Evolutionary conservation across 495 filamentous ascomycete species (phyloP).

Genomic region (Parmelia sp.): DNA sequence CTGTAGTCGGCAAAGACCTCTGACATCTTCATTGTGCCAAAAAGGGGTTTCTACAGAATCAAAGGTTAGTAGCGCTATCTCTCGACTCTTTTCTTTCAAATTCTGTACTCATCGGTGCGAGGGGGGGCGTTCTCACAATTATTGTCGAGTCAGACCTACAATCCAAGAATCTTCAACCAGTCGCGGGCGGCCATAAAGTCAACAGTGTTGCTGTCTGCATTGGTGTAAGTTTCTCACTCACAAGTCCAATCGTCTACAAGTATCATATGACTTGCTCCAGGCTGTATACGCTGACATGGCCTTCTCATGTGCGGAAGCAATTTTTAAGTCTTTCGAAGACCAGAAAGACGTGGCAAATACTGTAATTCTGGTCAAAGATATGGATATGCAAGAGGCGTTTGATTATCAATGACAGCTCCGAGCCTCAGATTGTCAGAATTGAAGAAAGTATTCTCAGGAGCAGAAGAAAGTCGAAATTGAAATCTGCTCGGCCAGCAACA

Average conservation of each 20-base stretch:
- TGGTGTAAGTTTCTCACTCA: constrained; percentile 11
- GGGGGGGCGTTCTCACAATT: not conserved
- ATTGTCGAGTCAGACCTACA: constrained; percentile 15
- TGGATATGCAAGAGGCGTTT: constrained; percentile 20
- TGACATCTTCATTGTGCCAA: too few species aligned
- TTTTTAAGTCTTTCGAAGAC: constrained; percentile 14
- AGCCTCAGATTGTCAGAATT: constrained; percentile 17
- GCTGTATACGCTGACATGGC: constrained; percentile 19
- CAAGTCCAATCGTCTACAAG: not conserved
- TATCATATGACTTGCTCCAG: constrained; percentile 9
- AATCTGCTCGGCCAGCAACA: constrained; percentile 4
- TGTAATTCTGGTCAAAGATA: constrained; percentile 12
- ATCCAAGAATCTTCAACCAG: constrained; percentile 13
- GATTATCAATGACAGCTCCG: constrained; percentile 14
- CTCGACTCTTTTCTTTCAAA: constrained; percentile 1
- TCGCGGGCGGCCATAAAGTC: constrained; percentile 16
- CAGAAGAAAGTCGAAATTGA: constrained; percentile 16
- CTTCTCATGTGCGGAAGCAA: constrained; percentile 10
- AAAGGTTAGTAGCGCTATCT: constrained; percentile 6
- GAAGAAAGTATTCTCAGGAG: constrained; percentile 14
- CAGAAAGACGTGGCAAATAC: constrained; percentile 9
- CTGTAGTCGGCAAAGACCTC: too few species aligned
- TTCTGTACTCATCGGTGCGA: constrained; percentile 2
- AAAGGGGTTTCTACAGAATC: constrained; percentile 12
- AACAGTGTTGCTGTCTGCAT: constrained; percentile 16